Evolutionary conservation across 345 rosid genomes (phyloP), one percentile per base, ranked within the genome.

Genomic region (Raphanus sativus): DNA sequence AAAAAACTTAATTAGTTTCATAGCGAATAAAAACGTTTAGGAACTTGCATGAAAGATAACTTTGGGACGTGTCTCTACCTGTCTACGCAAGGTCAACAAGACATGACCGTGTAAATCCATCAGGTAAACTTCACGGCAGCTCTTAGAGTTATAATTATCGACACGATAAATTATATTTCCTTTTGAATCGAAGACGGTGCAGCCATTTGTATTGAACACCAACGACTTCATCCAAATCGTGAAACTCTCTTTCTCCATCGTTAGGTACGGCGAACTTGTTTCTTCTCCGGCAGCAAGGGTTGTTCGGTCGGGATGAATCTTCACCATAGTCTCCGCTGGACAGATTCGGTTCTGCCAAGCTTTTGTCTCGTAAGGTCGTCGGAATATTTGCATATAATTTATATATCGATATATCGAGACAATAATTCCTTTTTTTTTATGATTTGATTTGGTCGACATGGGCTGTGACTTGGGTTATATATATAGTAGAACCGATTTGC

Each of bases 171-270:
- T 84, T 50, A 89, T 77, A 1, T 75, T 74, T 8, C 94, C 94
- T 45, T 69, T 77, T 0, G 92, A 86, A 69, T 84, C 83, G 30
- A 80, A 88, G 2, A 88, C 90, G 2, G 90, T 89, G 82, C 90
- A 88, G 5, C 91, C 91, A 59, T 83, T 84, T 65, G 88, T 83
- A 34, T 82, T 81, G 38, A 82, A 74, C 11, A 89, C 82, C 6
- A 88, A 79, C 45, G 91, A 89, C 68, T 88, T 89, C 91, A 88
- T 86, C 94, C 94, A 88, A 28, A 89, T 78, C 2, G 94, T 89
- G 79, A 86, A 86, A 16, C 79, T 82, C 69, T 82, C 87, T 77
- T 83, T 80, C 71, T 77, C 80, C n/a, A 86, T 75, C 26, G 86
- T 84, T 60, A 84, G 67, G 68, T 86, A 78, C 65, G 74, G 81